A percentile compares a stretch with the other conserved stretches of the same genome.
These are phyloP conservation scores for Pelargonium citronellum DNA, from an alignment of 441 rosid species.

Conservation along the genomic window DNA sequence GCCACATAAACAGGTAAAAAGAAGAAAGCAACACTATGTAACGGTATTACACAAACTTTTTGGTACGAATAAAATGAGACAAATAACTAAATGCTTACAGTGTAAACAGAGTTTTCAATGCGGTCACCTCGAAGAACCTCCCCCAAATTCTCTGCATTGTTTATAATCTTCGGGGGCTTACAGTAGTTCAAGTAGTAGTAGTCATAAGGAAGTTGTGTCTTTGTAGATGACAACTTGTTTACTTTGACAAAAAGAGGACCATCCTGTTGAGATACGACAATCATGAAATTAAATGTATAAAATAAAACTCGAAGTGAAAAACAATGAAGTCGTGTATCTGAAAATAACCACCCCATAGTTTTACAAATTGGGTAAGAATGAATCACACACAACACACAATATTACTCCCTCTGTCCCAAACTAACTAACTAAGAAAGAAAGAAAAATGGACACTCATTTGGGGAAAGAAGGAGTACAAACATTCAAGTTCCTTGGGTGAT, in stretches of 20 bases:
- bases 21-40: neutral
- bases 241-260: constrained; percentile 69
- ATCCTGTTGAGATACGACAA: constrained; percentile 35
- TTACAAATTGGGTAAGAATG: neutral
- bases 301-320: neutral
- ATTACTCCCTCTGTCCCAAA: neutral
- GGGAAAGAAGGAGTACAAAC: too few species aligned
- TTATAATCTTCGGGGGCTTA: constrained; percentile 61
- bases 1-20: constrained; percentile 18
- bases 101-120: constrained; percentile 80
- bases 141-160: constrained; percentile 83
- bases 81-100: constrained; percentile 38
- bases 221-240: constrained; percentile 89
- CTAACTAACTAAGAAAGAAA: neutral
- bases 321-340: constrained; percentile 4
- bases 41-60: neutral
- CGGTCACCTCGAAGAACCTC: constrained; percentile 98
- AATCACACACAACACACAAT: neutral
- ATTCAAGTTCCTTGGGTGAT: too few species aligned
- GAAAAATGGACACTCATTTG: too few species aligned
- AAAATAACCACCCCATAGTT: neutral
- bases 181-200: constrained; percentile 76
- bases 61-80: neutral
- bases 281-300: constrained; percentile 3
- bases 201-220: constrained; percentile 93